These are phyloP conservation scores for Boletus pseudo-olivaceus DNA, from an alignment of 768 basidiomycete species.

Conservation along the genomic window DNA sequence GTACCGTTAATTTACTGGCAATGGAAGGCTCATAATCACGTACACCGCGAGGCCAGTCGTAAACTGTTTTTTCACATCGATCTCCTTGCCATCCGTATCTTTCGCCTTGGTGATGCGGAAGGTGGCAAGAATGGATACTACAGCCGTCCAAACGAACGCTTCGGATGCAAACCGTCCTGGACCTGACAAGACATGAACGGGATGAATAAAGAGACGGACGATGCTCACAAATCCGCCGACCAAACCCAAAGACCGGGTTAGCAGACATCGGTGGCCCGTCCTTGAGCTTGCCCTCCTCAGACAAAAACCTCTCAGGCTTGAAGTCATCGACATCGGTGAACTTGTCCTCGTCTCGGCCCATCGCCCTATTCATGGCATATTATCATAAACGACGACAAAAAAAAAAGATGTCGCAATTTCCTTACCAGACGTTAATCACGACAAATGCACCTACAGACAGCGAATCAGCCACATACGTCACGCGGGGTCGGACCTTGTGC, in stretches of 20 bases:
- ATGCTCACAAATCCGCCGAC: slow-evolving; percentile 22
- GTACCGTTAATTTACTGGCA: neutral
- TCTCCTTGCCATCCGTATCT: slow-evolving; percentile 20
- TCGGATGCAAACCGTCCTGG: slow-evolving; percentile 26
- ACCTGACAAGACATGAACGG: neutral
- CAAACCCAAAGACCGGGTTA: slow-evolving; percentile 26
- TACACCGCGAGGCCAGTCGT: slow-evolving; percentile 23
- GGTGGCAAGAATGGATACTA: slow-evolving; percentile 21
- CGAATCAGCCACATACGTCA: slow-evolving; percentile 1
- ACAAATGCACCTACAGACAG: slow-evolving; percentile 25
- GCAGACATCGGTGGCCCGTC: slow-evolving; percentile 5
- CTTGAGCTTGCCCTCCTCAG: slow-evolving; percentile 10
- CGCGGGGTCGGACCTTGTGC: neutral
- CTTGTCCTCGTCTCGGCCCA: slow-evolving; percentile 17
- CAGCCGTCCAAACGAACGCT: slow-evolving; percentile 20
- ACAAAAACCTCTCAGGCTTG: slow-evolving; percentile 25
- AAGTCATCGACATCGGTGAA: slow-evolving; percentile 22
- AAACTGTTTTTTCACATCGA: slow-evolving; percentile 19
- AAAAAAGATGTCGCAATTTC: neutral
- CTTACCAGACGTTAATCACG: slow-evolving; percentile 35
- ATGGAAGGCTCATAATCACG: neutral
- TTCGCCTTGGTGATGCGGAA: slow-evolving; percentile 23
- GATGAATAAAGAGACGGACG: neutral
- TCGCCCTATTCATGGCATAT: slow-evolving; percentile 16
- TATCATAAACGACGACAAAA: neutral